These are phyloP conservation scores for Wickerhamomyces chaumierensis DNA, from an alignment of 805 yeast species.

Conservation along the genomic window DNA sequence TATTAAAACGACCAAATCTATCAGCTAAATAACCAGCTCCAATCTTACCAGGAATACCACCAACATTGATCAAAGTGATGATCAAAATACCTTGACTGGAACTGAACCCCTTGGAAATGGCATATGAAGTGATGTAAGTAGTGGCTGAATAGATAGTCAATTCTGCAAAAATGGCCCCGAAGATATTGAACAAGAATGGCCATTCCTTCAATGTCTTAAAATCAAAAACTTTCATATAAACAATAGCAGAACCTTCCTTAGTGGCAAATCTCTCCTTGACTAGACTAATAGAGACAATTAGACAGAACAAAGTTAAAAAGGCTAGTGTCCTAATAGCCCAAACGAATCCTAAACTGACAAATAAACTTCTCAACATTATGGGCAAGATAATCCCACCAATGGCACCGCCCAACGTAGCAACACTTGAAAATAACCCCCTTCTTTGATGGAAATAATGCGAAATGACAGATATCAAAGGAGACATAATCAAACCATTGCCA, in stretches of 20 bases:
- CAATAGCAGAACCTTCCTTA: constrained; percentile 13
- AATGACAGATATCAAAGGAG: constrained; percentile 49
- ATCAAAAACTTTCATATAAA: constrained; percentile 19
- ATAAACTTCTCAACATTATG: constrained; percentile 38
- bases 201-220: constrained; percentile 30
- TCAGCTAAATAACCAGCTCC: constrained; percentile 25
- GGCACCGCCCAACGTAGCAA: constrained; percentile 43
- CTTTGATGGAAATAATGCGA: constrained; percentile 55
- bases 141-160: constrained; percentile 32
- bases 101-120: constrained; percentile 9
- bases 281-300: constrained; percentile 23
- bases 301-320: constrained; percentile 31
- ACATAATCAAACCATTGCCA: constrained; percentile 49
- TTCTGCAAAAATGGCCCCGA: constrained; percentile 35
- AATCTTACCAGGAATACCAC: constrained; percentile 23
- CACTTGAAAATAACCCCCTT: constrained; percentile 46
- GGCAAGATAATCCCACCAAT: constrained; percentile 51
- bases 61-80: constrained; percentile 28
- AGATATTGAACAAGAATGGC: constrained; percentile 29
- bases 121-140: constrained; percentile 42
- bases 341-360: constrained; percentile 36
- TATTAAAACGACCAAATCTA: constrained; percentile 34
- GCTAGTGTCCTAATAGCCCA: constrained; percentile 53
- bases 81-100: constrained; percentile 26
- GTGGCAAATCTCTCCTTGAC: constrained; percentile 33